A percentile compares a stretch with the other conserved stretches of the same genome.
Evolutionary conservation across 2,329 filamentous ascomycete genomes (phyloP).

Genomic region (Aspergillus fumigatiaffinis): DNA sequence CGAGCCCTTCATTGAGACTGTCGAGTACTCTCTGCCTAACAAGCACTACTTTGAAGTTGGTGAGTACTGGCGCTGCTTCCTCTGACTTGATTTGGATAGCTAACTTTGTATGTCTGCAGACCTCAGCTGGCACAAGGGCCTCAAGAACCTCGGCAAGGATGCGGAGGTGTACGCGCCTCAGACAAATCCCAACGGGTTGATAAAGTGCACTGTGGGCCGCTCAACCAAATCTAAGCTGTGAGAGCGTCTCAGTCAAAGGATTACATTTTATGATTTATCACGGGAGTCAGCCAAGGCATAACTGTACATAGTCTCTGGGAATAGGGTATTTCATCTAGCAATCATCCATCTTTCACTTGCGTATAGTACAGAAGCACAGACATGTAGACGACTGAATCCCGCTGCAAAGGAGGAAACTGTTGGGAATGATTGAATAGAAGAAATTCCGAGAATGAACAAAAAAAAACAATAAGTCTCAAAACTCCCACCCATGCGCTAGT

Average conservation of each 20-base stretch:
- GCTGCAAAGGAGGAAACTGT: not conserved
- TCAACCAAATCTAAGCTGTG: slow-evolving; percentile 33
- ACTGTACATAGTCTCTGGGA: slow-evolving; percentile 12
- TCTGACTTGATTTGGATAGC: not conserved
- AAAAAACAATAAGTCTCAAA: slow-evolving; percentile 3
- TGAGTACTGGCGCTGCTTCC: slow-evolving; percentile 35
- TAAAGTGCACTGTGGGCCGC: slow-evolving; percentile 76
- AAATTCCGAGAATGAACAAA: not conserved
- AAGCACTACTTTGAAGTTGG: slow-evolving; percentile 98
- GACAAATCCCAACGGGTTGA: slow-evolving; percentile 87
- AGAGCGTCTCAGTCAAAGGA: not conserved
- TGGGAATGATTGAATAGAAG: slow-evolving; percentile 4
- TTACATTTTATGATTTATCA: slow-evolving; percentile 1
- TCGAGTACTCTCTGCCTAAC: slow-evolving; percentile 86
- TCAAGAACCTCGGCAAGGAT: slow-evolving; percentile 93
- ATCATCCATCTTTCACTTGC: not conserved
- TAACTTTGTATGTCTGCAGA: slow-evolving; percentile 50
- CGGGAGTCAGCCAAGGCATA: slow-evolving; percentile 17
- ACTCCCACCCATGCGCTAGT: slow-evolving; percentile 42
- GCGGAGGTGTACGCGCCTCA: slow-evolving; percentile 95
- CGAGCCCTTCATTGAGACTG: slow-evolving; percentile 66
- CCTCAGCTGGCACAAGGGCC: slow-evolving; percentile 90
- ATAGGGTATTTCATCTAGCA: slow-evolving; percentile 18
- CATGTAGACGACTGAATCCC: slow-evolving; percentile 2
- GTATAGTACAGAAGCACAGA: slow-evolving; percentile 10